Conservation (phyloP, 2,329 filamentous ascomycete species). For the Simplicillium aogashimaense region DNA sequence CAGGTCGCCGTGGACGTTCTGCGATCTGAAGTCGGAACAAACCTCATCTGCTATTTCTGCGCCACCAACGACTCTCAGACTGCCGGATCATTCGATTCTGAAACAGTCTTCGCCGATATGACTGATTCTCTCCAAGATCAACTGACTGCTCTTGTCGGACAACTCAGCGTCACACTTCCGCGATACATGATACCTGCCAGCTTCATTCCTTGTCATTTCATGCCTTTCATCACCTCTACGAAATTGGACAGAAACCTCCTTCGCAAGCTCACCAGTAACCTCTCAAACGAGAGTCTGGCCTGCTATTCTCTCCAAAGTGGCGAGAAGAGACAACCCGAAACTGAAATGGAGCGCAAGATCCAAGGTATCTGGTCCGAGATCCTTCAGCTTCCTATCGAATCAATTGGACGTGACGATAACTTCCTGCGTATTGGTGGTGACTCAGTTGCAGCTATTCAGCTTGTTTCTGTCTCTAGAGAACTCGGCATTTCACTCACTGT, state of each 20-base stretch:
- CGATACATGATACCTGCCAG: background rate
- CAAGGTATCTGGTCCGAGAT: slow-evolving; percentile 25
- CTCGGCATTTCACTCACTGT: slow-evolving; percentile 10
- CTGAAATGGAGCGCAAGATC: slow-evolving; percentile 22
- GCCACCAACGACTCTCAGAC: too few species aligned
- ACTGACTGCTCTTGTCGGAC: background rate
- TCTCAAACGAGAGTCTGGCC: background rate
- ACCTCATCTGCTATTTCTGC: too few species aligned
- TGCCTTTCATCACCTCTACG: slow-evolving; percentile 1
- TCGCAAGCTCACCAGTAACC: background rate
- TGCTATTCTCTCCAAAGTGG: background rate
- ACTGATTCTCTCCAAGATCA: background rate
- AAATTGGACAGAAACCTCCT: background rate
- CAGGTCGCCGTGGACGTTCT: slow-evolving; percentile 35
- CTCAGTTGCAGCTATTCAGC: slow-evolving; percentile 15
- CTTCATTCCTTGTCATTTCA: background rate
- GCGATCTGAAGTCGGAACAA: background rate
- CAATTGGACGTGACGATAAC: slow-evolving; percentile 25
- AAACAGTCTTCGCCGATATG: background rate
- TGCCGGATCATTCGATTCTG: too few species aligned
- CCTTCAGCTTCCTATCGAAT: slow-evolving; percentile 20
- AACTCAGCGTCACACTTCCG: background rate
- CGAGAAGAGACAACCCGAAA: slow-evolving; percentile 20
- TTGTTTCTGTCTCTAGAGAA: slow-evolving; percentile 10
- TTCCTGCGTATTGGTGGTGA: slow-evolving; percentile 36